These are phyloP conservation scores for Colletotrichum liaoningense DNA, from an alignment of 2,329 filamentous ascomycete species.

Conservation along the genomic window DNA sequence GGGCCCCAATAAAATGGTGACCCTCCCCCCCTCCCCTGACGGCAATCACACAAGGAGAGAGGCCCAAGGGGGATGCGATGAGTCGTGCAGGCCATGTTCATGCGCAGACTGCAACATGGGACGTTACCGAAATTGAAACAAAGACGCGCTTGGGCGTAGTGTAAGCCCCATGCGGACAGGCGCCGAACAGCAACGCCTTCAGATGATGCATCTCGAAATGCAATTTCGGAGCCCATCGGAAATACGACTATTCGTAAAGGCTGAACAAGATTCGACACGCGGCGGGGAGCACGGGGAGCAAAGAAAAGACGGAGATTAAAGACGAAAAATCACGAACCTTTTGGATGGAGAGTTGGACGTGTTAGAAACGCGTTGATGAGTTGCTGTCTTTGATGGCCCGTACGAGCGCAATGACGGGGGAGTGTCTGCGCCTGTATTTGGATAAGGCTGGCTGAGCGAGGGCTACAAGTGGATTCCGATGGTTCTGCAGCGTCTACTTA, in stretches of 20 bases:
- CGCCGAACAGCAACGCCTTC: conserved; percentile 30
- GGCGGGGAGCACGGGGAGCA: not conserved
- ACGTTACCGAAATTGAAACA: conserved; percentile 37
- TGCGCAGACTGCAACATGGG: conserved; percentile 37
- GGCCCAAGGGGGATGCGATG: conserved; percentile 26
- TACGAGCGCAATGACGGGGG: not conserved
- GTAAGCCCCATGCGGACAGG: conserved; percentile 27
- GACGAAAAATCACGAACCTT: conserved; percentile 27
- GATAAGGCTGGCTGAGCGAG: conserved; percentile 14
- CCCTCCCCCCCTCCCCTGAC: conserved; percentile 13
- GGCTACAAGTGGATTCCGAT: conserved; percentile 1
- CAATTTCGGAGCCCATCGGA: conserved; percentile 31
- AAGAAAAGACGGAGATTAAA: conserved; percentile 19
- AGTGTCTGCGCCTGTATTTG: not conserved
- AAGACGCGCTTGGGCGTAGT: conserved; percentile 31
- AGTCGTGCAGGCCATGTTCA: conserved; percentile 34
- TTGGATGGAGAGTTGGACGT: not conserved
- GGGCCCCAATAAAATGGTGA: conserved; percentile 21
- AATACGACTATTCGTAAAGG: conserved; percentile 20
- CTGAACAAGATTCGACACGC: not conserved
- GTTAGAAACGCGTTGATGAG: conserved; percentile 11
- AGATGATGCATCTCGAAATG: conserved; percentile 35
- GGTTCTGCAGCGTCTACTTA: conserved; percentile 28
- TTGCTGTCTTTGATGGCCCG: not conserved
- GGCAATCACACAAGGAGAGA: conserved; percentile 31